A percentile compares a stretch with the other conserved stretches of the same genome.
Evolutionary conservation across 805 yeast genomes (phyloP).

Genomic region (Blastobotrys terrestris): DNA sequence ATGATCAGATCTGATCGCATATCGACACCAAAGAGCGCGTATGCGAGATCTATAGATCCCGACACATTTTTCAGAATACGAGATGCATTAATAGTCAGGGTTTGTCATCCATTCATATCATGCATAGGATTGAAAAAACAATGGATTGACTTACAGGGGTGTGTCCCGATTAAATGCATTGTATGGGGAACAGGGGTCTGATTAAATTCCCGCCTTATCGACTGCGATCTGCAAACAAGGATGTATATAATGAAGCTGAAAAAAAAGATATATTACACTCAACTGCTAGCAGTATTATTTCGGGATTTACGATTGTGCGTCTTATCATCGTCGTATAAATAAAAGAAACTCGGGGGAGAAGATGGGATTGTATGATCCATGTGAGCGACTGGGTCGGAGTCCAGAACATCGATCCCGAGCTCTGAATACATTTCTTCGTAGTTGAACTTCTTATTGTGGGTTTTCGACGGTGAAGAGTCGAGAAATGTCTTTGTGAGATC

Average conservation of each 20-base stretch:
- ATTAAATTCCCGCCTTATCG: too few species aligned
- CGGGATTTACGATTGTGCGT: not conserved
- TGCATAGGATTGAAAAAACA: too few species aligned
- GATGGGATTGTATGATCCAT: slow-evolving; percentile 1
- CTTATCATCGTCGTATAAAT: slow-evolving; percentile 3
- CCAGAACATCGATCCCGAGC: not conserved
- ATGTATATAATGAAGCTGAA: not conserved
- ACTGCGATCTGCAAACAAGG: not conserved
- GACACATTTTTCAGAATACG: too few species aligned
- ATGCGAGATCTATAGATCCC: too few species aligned
- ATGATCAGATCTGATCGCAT: too few species aligned
- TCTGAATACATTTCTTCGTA: not conserved
- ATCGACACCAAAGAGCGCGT: too few species aligned
- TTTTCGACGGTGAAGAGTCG: slow-evolving; percentile 6
- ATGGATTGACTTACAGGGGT: too few species aligned
- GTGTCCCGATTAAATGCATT: too few species aligned
- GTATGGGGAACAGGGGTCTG: too few species aligned
- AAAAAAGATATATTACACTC: not conserved
- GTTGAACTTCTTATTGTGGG: not conserved
- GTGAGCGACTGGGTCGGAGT: not conserved
- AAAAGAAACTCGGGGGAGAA: slow-evolving; percentile 5
- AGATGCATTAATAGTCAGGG: too few species aligned
- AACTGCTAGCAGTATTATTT: not conserved
- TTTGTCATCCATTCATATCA: too few species aligned
- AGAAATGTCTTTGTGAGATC: not conserved